These are phyloP conservation scores for Ceratobasidium sp. DNA, from an alignment of 1,284 basidiomycete species.

Conservation along the genomic window DNA sequence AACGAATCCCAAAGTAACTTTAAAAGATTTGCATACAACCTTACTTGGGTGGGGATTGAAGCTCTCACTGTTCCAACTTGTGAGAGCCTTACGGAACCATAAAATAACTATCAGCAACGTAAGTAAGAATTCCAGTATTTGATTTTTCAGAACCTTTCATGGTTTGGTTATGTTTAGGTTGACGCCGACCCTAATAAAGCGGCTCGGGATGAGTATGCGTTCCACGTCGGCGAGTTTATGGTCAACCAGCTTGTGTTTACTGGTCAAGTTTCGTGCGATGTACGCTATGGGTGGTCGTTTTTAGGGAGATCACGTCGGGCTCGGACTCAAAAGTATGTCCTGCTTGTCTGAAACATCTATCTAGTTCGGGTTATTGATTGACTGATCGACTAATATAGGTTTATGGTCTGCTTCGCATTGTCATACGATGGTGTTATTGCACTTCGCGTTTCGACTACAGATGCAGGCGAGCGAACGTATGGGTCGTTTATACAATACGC, in stretches of 20 bases:
- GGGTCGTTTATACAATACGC: not conserved
- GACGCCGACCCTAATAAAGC: not conserved
- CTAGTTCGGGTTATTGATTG: not conserved
- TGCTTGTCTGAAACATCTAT: not conserved
- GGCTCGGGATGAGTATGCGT: not conserved
- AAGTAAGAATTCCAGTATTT: not conserved
- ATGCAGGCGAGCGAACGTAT: not conserved
- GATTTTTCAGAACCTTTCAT: no score
- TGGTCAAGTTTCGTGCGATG: slow-evolving; percentile 20
- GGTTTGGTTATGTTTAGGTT: no score
- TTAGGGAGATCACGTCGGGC: slow-evolving; percentile 1
- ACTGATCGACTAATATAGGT: not conserved
- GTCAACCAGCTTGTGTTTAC: slow-evolving; percentile 8
- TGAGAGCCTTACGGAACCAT: not conserved
- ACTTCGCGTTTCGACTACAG: not conserved
- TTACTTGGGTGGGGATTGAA: not conserved
- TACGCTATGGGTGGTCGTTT: slow-evolving; percentile 20
- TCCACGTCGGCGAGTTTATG: slow-evolving; percentile 4
- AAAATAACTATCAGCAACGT: not conserved
- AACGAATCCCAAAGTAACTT: not conserved
- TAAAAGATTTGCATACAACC: not conserved
- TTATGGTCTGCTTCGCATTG: not conserved
- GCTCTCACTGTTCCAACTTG: not conserved
- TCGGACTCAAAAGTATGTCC: not conserved
- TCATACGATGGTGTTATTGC: not conserved